phyloP scores from a whole-genome alignment of 148 eudicot species.

The Beta vulgaris region DNA sequence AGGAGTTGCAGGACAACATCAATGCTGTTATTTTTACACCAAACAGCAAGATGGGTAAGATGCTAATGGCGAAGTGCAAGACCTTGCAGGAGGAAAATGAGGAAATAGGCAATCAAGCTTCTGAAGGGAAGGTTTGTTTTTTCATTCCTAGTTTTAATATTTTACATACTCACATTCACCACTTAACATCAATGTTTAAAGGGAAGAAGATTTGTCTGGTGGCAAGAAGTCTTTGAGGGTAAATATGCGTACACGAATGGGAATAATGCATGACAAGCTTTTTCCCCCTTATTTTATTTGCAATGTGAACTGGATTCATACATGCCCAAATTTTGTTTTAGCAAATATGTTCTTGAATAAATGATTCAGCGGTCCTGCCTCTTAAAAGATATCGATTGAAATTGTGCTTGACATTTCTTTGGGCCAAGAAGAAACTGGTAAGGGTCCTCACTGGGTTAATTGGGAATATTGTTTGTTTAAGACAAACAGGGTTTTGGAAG shows the following conservation, averaged over 20 bases:
- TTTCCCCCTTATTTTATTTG: background rate
- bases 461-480: background rate
- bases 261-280: background rate
- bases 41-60: conserved; percentile 93
- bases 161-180: background rate
- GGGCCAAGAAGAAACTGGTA: background rate
- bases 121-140: conserved; percentile 86
- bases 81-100: conserved; percentile 96
- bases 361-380: conserved; percentile 2
- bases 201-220: background rate
- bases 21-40: conserved; percentile 82
- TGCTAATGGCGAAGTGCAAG: conserved; percentile 93
- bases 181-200: background rate
- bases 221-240: background rate
- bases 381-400: background rate
- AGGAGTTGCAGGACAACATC: conserved; percentile 84
- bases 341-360: background rate
- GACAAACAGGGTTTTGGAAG: background rate
- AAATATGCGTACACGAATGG: background rate
- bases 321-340: background rate
- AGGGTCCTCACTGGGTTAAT: background rate
- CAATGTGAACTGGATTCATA: background rate
- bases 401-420: background rate
- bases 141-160: background rate
- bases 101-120: conserved; percentile 96